Evolutionary conservation across 1,284 basidiomycete genomes (phyloP).

Genomic region (Sanghuangporus baumii): DNA sequence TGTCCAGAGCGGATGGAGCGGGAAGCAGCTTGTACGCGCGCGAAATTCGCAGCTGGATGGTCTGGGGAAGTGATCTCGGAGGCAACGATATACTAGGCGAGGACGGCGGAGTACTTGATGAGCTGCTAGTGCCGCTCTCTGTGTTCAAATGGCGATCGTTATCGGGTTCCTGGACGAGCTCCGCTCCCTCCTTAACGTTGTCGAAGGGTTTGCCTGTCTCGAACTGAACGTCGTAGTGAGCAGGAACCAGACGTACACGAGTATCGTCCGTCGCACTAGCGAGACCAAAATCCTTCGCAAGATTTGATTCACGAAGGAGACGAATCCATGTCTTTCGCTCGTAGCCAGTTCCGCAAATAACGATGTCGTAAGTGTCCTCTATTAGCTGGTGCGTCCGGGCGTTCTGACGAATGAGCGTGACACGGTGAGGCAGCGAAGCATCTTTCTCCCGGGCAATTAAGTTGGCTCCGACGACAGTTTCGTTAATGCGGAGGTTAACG

Average conservation of each 20-base stretch:
- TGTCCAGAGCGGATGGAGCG: conserved; percentile 20
- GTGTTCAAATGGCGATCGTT: background rate
- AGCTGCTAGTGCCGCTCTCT: background rate
- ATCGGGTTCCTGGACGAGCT: background rate
- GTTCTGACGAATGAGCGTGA: conserved; percentile 36
- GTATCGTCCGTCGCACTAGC: conserved; percentile 22
- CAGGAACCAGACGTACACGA: conserved; percentile 19
- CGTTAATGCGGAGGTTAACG: conserved; percentile 36
- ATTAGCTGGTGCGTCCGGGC: conserved; percentile 29
- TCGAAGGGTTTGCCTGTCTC: background rate
- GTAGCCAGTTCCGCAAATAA: conserved; percentile 56
- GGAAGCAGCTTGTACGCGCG: conserved; percentile 43
- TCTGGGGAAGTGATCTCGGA: conserved; percentile 18
- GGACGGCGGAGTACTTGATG: conserved; percentile 26
- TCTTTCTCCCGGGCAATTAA: conserved; percentile 21
- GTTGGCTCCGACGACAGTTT: conserved; percentile 34
- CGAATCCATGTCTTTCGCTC: conserved; percentile 44
- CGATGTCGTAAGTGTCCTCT: conserved; percentile 40
- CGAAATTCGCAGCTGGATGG: conserved; percentile 37
- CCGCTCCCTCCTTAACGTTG: background rate
- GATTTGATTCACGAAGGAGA: conserved; percentile 38
- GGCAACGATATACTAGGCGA: conserved; percentile 25
- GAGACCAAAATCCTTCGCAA: conserved; percentile 40
- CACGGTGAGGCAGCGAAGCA: conserved; percentile 15
- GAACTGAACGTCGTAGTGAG: conserved; percentile 1